phyloP scores from a whole-genome alignment of 192 early-diverging fungal genomes.

The Thamnidium elegans region DNA sequence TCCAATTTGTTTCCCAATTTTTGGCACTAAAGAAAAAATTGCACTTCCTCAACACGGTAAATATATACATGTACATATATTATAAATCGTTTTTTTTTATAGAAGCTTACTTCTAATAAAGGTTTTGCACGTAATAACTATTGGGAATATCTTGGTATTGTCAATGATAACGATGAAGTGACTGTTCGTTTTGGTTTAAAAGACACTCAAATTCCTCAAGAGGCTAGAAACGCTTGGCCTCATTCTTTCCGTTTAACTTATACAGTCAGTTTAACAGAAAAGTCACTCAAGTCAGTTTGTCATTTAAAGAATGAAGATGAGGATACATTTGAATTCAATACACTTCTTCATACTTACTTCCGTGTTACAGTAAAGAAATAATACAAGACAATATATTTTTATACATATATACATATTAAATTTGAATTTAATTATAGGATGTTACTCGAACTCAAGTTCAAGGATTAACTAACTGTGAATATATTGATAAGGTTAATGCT shows the following conservation, averaged over 20 bases:
- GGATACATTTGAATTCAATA: conserved; percentile 74
- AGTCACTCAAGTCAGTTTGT: conserved; percentile 71
- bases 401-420: background rate
- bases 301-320: conserved; percentile 73
- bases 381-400: background rate
- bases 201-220: conserved; percentile 52
- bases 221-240: conserved; percentile 58
- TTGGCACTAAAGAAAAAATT: conserved; percentile 55
- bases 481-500: conserved; percentile 71
- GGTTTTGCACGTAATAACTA: conserved; percentile 53
- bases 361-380: conserved; percentile 48
- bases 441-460: conserved; percentile 58
- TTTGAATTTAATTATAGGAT: conserved; percentile 38
- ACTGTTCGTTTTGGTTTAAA: conserved; percentile 56
- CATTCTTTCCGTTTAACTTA: conserved; percentile 76
- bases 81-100: background rate
- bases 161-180: conserved; percentile 49
- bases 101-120: background rate
- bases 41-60: conserved; percentile 72
- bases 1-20: conserved; percentile 80
- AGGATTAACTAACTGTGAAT: conserved; percentile 61
- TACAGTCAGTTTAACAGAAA: conserved; percentile 73
- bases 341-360: conserved; percentile 94
- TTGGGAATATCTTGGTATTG: conserved; percentile 53
- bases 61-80: background rate